Base-by-base conservation (phyloP, 768 basidiomycete species). In the Postia placenta region DNA sequence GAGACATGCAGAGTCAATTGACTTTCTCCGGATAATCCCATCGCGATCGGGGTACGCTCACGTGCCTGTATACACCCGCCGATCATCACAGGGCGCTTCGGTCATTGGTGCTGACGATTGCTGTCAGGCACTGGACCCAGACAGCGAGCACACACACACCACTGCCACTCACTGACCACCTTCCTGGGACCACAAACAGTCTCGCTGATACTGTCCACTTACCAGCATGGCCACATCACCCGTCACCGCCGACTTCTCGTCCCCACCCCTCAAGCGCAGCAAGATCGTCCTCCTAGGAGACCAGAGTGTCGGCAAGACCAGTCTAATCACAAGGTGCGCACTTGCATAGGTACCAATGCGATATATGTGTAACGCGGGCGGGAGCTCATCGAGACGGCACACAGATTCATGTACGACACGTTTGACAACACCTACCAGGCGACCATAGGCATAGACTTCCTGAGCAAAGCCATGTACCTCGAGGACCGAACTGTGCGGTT, bases 381-480 rank as follows among this genome's bases (percentile, higher is more conserved):
- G 11, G 33, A n/a, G 33, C 9, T 35, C 9, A 35, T 35, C n/a
- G n/a, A 35, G 11, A 35, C n/a, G n/a, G 15, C 42, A 46, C 28
- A 23, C 57, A 94, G 91, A 70, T 89, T 90, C 66, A 94, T 98
- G 96, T 99, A 99, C 67, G 96, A 99, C 70, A 98, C 96, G 0
- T 99, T 99, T 68, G 96, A 99, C 75, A 98, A 98, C 68, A 98
- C 95, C 38, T 99, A 99, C 67, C 91, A 92, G 65, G 92, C 92
- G 17, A 95, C 92, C 9, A 95, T 95, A 64, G 92, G 95, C 50
- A 99, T 99, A 69, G 96, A 99, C 72, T 99, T 99, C 67, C 74
- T 99, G 69, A 95, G 92, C 73, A 99, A 99, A 76, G 98, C 96
- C 0, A 95, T 99, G 92, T 99, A 99, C 69, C 78, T 98, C 49